Base-by-base conservation (phyloP, 495 filamentous ascomycete species). In the Tuber borchii region DNA sequence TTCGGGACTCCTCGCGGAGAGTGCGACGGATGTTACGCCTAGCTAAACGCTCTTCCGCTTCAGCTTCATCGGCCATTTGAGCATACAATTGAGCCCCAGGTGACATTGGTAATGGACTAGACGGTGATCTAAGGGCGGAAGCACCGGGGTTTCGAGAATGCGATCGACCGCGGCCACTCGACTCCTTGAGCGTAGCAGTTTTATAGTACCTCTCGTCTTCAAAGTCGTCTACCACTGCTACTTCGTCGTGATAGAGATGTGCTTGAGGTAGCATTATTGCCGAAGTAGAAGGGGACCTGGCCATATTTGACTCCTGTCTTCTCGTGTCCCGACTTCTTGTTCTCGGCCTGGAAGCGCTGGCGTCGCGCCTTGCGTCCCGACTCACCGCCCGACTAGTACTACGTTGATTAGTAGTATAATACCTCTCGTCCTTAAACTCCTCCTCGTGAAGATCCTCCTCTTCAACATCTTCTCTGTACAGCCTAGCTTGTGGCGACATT, bases 61-160 rank as follows among this genome's bases (percentile, higher is more conserved):
- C 80, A 48, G 71, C 73, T 45, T 77, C 78, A n/a, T 71, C 74
- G 14, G 74, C 76, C 80, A 82, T 83, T 26, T 80, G 71, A 76
- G 74, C 72, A 71, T 77, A 82, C 72, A 83, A 51, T 69, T 75
- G 61, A 40, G 78, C 78, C 42, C 73, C 81, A 10, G 86, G 79
- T 20, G 87, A 85, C 85, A 93, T 90, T 39, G 93, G 92, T 51
- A 93, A 83, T 22, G 94, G 93, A 3, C 91, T 93, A 0, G 93
- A 93, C 39, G 94, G 93, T 3, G 94, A 97, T 70, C 91, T 85
- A 46, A 86, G 84, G 43, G 83, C 74, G 39, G 80, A 82, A 10
- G 48, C 34, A 43, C 69, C 73, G 19, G 73, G 78, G 26, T 71
- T 40, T 45, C 78, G 78, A 37, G 71, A 46, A 31, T 80, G 31